These are phyloP conservation scores for Syzygium aromaticum DNA, from an alignment of 345 rosid species.

Conservation along the genomic window DNA sequence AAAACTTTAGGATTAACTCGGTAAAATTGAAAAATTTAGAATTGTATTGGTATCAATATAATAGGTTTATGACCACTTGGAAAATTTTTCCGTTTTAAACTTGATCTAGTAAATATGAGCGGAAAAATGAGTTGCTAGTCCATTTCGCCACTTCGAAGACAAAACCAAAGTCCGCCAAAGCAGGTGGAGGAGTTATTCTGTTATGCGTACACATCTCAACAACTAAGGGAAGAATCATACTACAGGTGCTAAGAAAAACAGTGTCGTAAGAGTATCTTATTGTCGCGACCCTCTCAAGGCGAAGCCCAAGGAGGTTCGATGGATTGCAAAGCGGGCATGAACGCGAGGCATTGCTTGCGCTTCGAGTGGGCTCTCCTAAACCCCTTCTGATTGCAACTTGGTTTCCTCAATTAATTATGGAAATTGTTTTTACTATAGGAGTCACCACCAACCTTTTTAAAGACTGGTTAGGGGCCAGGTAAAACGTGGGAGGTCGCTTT, in stretches of 20 bases:
- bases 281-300: background rate
- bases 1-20: background rate
- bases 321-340: background rate
- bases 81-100: background rate
- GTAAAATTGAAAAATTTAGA: fast-evolving
- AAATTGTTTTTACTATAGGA: background rate
- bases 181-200: background rate
- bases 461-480: background rate
- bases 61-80: background rate
- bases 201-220: background rate
- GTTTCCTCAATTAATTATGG: background rate
- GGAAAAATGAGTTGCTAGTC: background rate
- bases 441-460: background rate
- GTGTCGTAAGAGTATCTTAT: background rate
- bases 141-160: background rate
- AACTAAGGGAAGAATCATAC: background rate
- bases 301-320: background rate
- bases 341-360: background rate
- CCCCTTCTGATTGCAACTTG: background rate
- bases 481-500: background rate
- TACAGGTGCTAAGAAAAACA: background rate
- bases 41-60: fast-evolving
- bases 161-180: background rate
- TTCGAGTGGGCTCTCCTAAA: fast-evolving
- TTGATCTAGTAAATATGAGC: background rate